Evolutionary conservation across 768 basidiomycete genomes (phyloP), one percentile per base, ranked within the genome.

Genomic region (Cyclocybe aegerita): DNA sequence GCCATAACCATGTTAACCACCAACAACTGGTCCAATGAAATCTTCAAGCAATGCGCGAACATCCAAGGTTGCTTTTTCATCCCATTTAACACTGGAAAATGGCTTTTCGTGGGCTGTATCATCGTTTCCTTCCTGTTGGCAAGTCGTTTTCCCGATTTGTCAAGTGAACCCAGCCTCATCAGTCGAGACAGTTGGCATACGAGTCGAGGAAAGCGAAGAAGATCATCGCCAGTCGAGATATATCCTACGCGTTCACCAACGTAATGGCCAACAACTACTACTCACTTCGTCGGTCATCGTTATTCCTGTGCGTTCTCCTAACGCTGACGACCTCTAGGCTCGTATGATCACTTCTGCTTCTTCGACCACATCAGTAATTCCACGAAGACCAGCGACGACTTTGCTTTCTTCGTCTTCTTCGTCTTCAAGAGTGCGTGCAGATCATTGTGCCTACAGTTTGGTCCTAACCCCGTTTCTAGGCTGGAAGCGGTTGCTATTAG

Each of bases 381-480:
- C 23, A 94, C 93, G 30, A 98, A 96, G 79, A 85, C 83, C 54
- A 94, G 88, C 68, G 97, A 99, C 65, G 93, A 97, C 63, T 94
- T 99, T 70, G 95, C 96, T 32, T 98, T 98, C 79, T 99, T 97
- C 70, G 83, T 98, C 64, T 99, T 98, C 83, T 99, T 99, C 72
- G 90, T 89, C 0, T 98, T 99, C 81, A 99, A 99, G 78, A 96
- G 96, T 91, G 53, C 47, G 85, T 74, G 14, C 6, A 9, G 1
- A 39, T 12, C 11, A 42, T 9, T 42, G 7, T 15, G 46, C 8
- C 15, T 14, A 43, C 17, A 30, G 37, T 11, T 36, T 34, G 30
- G 39, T 51, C 23, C 43, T 46, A 39, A 36, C 31, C 35, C n/a
- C 23, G 17, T 35, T 41, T 8, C 30, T 30, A 75, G 74, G 70